Conservation (phyloP, 106 monocot genomes). For the Platanthera zijinensis region DNA sequence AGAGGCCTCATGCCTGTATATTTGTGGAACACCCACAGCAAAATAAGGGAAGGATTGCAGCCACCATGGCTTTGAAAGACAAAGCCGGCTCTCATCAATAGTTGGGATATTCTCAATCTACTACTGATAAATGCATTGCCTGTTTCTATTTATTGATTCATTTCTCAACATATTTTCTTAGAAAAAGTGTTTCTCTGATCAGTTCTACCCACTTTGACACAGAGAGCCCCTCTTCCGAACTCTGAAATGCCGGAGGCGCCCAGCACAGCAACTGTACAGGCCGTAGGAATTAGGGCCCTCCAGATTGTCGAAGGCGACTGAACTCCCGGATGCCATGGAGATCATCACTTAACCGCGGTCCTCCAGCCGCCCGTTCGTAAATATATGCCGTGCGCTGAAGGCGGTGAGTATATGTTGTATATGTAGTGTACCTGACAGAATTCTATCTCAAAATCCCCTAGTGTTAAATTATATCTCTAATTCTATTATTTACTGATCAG, state of each 20-base stretch:
- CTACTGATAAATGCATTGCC: no score
- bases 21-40: not conserved
- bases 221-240: constrained; percentile 1
- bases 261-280: not conserved
- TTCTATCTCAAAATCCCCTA: not conserved
- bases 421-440: not conserved
- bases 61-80: not conserved
- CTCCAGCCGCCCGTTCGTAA: not conserved
- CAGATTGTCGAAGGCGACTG: not conserved
- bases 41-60: not conserved
- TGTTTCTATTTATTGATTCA: not conserved
- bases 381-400: not conserved
- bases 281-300: not conserved
- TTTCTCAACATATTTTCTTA: not conserved
- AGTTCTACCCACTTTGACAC: not conserved
- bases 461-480: not conserved
- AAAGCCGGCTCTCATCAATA: not conserved
- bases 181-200: not conserved
- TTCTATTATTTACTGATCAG: not conserved
- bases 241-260: not conserved
- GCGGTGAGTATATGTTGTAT: not conserved
- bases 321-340: not conserved
- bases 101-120: no score
- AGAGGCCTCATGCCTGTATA: not conserved
- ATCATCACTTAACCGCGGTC: not conserved